Base-by-base conservation (phyloP, 225 moss, liverwort and hornwort species). In the Sphagnum contortum region DNA sequence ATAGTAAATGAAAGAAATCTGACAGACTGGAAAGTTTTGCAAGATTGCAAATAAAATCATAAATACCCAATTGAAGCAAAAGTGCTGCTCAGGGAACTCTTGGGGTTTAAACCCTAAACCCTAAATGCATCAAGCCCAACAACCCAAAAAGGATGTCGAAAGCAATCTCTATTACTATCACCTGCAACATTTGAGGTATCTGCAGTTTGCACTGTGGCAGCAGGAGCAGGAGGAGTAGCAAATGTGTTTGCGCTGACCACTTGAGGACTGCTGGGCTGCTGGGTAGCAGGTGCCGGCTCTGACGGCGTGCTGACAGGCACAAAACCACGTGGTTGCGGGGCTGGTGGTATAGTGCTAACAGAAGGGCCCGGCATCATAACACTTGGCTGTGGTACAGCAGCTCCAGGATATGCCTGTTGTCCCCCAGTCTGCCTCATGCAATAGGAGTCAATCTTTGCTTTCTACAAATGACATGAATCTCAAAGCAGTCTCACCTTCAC, bases 131-230 rank as follows among this genome's bases (percentile, higher is more conserved):
- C 29, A 29, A 29, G 29, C 29, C 29, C 29, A 29, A 29, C 29
- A 29, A 29, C 29, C 29, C 29, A 29, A 29, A 29, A 29, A 29
- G 29, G 29, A 29, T 29, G 29, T 29, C 29, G 1, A 29, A 29
- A 29, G 29, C 29, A 29, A 29, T 29, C 29, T 29, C 29, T 29
- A 29, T 29, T 29, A 29, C 1, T 29, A 29, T 29, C 29, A 89
- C 94, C 89, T 80, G 88, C 74, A 65, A 89, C 82, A 72, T 78
- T 89, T 71, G 89, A 89, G 44, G 87, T 93, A 50, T 98, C 93
- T 2, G 85, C 98, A 68, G 81, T 89, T 68, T 98, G 93, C 6
- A 98, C 71, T 70, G 98, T 93, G 60, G 86, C 71, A 69, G 87
- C 64, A 6, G 82, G 82, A 62, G 82, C 9, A 55, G 72, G 68